Evolutionary conservation across 2,329 filamentous ascomycete species (phyloP).

Genomic region (Aspergillus sojae): DNA sequence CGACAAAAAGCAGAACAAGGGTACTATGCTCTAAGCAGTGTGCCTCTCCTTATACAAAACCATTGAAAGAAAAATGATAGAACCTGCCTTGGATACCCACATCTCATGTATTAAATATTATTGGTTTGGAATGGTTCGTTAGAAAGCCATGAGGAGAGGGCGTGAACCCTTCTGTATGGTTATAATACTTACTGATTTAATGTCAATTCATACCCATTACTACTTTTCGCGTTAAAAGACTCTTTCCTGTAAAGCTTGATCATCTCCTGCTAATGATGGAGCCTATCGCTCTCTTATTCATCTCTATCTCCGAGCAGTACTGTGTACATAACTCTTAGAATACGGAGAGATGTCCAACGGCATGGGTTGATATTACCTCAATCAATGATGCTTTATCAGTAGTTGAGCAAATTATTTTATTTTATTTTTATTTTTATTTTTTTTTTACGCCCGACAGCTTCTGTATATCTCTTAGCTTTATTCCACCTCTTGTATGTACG

Average conservation of each 20-base stretch:
- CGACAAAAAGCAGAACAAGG: conserved; percentile 45
- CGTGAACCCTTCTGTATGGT: neutral
- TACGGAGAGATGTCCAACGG: neutral
- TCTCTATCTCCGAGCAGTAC: neutral
- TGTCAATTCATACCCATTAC: neutral
- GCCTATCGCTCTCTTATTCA: neutral
- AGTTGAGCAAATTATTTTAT: too few species aligned
- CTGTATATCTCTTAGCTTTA: neutral
- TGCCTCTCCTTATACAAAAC: neutral
- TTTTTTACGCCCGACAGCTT: neutral
- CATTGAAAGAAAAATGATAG: neutral
- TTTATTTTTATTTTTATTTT: too few species aligned
- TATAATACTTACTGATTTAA: neutral
- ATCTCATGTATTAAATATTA: neutral
- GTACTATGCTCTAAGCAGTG: conserved; percentile 19
- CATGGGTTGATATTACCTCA: neutral
- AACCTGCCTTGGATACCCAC: neutral
- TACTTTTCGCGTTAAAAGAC: neutral
- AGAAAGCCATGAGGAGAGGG: too few species aligned
- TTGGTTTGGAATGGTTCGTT: neutral
- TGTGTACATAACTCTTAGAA: neutral
- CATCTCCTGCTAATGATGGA: too few species aligned
- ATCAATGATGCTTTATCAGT: neutral
- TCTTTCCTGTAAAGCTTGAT: too few species aligned
- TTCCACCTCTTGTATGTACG: neutral